Conservation (phyloP, 768 basidiomycete genomes). For the Guyanaporus albipodus region DNA sequence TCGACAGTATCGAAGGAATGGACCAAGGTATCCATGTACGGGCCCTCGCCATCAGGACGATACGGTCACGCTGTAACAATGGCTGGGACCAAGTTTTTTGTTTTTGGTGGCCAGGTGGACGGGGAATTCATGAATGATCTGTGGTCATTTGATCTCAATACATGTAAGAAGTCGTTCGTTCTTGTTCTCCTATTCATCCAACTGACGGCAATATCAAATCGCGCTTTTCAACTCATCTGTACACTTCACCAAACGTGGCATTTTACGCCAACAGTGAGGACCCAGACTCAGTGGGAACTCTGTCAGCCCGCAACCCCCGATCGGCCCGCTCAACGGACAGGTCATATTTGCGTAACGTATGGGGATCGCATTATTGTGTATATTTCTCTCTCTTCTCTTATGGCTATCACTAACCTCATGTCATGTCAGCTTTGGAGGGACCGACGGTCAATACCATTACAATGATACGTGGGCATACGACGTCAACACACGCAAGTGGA, state of each 20-base stretch:
- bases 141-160: slow-evolving; percentile 94
- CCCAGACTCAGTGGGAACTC: slow-evolving; percentile 80
- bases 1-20: slow-evolving; percentile 84
- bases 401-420: slow-evolving; percentile 12
- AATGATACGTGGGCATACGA: slow-evolving; percentile 99
- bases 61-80: slow-evolving; percentile 97
- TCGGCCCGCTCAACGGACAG: slow-evolving; percentile 79
- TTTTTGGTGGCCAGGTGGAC: slow-evolving; percentile 96
- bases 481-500: slow-evolving; percentile 74
- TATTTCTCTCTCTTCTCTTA: slow-evolving; percentile 31
- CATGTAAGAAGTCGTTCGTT: slow-evolving; percentile 56
- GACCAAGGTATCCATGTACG: slow-evolving; percentile 80
- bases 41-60: slow-evolving; percentile 77
- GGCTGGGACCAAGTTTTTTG: slow-evolving; percentile 85
- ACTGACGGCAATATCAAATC: not conserved
- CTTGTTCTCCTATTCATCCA: not conserved
- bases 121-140: slow-evolving; percentile 93
- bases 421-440: slow-evolving; percentile 81
- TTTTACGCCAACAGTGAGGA: slow-evolving; percentile 55
- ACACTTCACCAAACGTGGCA: not conserved
- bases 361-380: slow-evolving; percentile 84
- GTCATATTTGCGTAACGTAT: slow-evolving; percentile 82
- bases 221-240: not conserved
- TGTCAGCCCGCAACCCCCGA: slow-evolving; percentile 59
- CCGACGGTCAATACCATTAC: slow-evolving; percentile 98